phyloP scores from a whole-genome alignment of 169 alveolate genomes.

The Babesia divergens region DNA sequence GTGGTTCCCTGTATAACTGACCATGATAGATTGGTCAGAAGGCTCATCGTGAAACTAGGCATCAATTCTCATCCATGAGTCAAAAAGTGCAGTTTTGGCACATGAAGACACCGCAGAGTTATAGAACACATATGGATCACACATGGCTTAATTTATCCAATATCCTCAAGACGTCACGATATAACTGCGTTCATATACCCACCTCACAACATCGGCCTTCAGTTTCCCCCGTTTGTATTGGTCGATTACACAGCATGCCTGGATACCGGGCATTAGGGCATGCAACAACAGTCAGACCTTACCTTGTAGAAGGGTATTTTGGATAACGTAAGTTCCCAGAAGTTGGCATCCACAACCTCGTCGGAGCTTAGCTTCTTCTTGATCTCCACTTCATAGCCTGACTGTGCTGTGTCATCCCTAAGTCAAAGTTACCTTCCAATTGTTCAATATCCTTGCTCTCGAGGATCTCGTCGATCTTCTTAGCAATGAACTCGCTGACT shows the following conservation, averaged over 20 bases:
- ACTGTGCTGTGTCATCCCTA: slow-evolving; percentile 48
- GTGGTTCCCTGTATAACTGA: slow-evolving; percentile 71
- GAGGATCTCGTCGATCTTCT: slow-evolving; percentile 48
- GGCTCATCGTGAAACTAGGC: too few relatives aligned
- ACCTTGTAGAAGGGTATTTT: slow-evolving; percentile 73
- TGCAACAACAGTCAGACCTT: background rate
- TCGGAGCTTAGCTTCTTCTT: slow-evolving; percentile 56
- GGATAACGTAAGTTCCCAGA: slow-evolving; percentile 77
- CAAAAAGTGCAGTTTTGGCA: too few relatives aligned
- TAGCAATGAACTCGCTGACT: slow-evolving; percentile 29
- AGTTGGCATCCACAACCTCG: slow-evolving; percentile 67
- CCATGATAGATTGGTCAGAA: too few relatives aligned
- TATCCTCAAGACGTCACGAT: background rate
- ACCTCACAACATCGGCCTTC: background rate
- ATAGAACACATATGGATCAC: background rate
- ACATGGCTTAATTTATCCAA: background rate
- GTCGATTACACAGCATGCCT: slow-evolving; percentile 34
- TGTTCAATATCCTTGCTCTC: slow-evolving; percentile 45
- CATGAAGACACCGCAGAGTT: too few relatives aligned
- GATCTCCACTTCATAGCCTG: slow-evolving; percentile 74
- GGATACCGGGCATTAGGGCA: background rate
- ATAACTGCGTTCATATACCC: background rate
- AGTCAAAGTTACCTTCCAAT: slow-evolving; percentile 46
- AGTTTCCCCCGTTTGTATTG: background rate
- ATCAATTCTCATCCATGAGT: too few relatives aligned